Base-by-base conservation (phyloP, 805 yeast species). In the Starmerella ratchasimensis region DNA sequence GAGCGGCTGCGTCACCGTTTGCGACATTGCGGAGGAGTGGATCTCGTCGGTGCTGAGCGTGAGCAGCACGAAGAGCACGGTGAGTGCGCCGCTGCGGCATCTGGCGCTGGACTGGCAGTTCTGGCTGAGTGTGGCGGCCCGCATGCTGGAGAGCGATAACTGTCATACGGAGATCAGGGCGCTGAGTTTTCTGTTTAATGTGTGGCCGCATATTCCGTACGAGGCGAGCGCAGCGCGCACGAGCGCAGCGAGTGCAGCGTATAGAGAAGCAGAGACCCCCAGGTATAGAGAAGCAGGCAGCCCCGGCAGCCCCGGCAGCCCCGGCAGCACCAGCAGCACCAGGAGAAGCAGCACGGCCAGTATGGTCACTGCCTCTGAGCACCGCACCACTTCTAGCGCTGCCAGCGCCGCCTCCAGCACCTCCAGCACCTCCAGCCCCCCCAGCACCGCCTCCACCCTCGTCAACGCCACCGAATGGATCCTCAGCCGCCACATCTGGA, bases 31-130 rank as follows among this genome's bases (percentile, higher is more conserved):
- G 5, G 67, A 64, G 38, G 67, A 61, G 42, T 58, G 56, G 50
- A 36, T 62, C 17, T 45, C 55, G n/a, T 49, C 54, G 10, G 48
- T 61, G 9, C 28, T 39, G 5, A 23, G 27, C 10, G 48, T 45
- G 2, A 25, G 28, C 1, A 26, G 42, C 4, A 31, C 43, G 0
- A 39, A 37, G 26, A 18, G 45, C 2, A 19, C 21, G 13, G 35
- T 31, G 3, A n/a, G 14, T 10, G 9, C 38, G 1, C 28, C 17
- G 3, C 22, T 33, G 4, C 14, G 44, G 40, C 21, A 45, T 23
- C 44, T 45, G 3, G 55, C 52, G 7, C 57, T 80, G 18, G 71
- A 78, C 58, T 82, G 93, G 90, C 60, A 63, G 35, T 81, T 83
- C 51, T 82, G 94, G 94, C 55, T 77, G 5, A 62, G 65, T 37